Conservation (phyloP, 2,329 filamentous ascomycete species). For the Clonostachys sp. region DNA sequence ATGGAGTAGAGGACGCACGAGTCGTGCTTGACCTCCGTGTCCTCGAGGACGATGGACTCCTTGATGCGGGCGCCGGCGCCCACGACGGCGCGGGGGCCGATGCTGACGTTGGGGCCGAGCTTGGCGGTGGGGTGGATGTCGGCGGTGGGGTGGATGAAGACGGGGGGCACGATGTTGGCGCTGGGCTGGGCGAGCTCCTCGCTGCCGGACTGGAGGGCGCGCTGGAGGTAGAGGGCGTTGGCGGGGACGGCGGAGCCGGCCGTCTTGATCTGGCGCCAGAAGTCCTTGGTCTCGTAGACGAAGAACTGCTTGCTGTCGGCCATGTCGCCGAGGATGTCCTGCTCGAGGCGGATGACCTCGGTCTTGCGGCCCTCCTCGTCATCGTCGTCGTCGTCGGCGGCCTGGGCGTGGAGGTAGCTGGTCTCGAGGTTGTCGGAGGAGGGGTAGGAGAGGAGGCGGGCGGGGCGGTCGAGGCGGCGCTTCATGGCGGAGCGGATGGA, state of each 20-base stretch:
- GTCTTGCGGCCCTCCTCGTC: conserved; percentile 76
- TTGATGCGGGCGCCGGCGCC: conserved; percentile 89
- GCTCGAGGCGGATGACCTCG: conserved; percentile 89
- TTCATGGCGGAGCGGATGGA: conserved; percentile 93
- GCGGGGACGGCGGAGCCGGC: conserved; percentile 95
- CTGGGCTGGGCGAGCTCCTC: conserved; percentile 76
- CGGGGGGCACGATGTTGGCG: conserved; percentile 82
- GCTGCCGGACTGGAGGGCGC: conserved; percentile 80
- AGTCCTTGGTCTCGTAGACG: conserved; percentile 97
- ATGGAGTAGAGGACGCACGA: conserved; percentile 94
- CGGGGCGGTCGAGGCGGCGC: conserved; percentile 82
- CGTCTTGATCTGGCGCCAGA: conserved; percentile 99
- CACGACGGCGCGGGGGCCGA: conserved; percentile 82
- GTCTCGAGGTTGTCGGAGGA: conserved; percentile 87
- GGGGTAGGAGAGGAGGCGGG: conserved; percentile 85
- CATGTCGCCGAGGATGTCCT: conserved; percentile 92
- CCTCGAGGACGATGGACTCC: conserved; percentile 93
- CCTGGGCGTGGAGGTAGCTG: conserved; percentile 8
- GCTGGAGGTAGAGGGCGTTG: conserved; percentile 93
- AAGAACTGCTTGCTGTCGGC: conserved; percentile 98
- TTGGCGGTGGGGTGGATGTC: conserved; percentile 92
- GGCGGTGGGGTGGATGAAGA: conserved; percentile 92
- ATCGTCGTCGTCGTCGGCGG: conserved; percentile 40
- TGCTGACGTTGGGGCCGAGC: conserved; percentile 93
- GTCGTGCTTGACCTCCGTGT: conserved; percentile 93